A percentile compares a stretch with the other conserved stretches of the same genome.
Evolutionary conservation across 306 rosid genomes (phyloP).

Genomic region (Astragalus glycyphyllos): DNA sequence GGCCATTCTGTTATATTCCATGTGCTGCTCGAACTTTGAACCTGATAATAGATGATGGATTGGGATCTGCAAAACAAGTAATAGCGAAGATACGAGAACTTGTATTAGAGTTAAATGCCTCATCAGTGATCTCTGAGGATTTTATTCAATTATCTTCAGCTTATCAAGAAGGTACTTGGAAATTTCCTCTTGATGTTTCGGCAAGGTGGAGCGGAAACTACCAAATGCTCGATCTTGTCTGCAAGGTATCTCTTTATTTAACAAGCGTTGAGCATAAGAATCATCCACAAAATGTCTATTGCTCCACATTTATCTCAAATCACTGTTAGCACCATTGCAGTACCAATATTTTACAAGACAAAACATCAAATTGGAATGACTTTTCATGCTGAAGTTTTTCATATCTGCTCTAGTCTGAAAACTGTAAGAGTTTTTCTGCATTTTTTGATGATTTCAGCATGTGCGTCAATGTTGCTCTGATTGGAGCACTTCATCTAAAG

Average conservation of each 20-base stretch:
- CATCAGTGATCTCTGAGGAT: constrained; percentile 71
- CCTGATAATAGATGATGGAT: constrained; percentile 86
- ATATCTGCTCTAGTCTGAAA: constrained; percentile 1
- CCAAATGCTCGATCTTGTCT: constrained; percentile 91
- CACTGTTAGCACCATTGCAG: constrained; percentile 10
- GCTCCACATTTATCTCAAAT: not conserved
- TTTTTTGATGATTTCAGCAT: constrained; percentile 10
- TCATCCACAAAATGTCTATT: not conserved
- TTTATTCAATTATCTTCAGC: constrained; percentile 72
- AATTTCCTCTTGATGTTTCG: constrained; percentile 88
- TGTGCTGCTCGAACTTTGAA: constrained; percentile 89
- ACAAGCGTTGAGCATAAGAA: constrained; percentile 29
- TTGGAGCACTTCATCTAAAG: constrained; percentile 3
- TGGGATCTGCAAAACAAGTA: constrained; percentile 66
- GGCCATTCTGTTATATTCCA: constrained; percentile 89
- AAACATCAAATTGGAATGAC: constrained; percentile 12
- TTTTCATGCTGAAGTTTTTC: constrained; percentile 26
- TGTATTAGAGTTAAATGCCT: constrained; percentile 74
- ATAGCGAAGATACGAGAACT: constrained; percentile 86
- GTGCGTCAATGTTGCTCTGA: constrained; percentile 30
- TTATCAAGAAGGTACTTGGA: constrained; percentile 92
- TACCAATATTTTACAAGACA: constrained; percentile 21
- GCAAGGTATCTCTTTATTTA: constrained; percentile 67
- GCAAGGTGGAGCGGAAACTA: constrained; percentile 92
- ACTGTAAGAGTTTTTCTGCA: constrained; percentile 15